Conservation (phyloP, 1,139 yeast genomes). For the Pichia sp. region DNA sequence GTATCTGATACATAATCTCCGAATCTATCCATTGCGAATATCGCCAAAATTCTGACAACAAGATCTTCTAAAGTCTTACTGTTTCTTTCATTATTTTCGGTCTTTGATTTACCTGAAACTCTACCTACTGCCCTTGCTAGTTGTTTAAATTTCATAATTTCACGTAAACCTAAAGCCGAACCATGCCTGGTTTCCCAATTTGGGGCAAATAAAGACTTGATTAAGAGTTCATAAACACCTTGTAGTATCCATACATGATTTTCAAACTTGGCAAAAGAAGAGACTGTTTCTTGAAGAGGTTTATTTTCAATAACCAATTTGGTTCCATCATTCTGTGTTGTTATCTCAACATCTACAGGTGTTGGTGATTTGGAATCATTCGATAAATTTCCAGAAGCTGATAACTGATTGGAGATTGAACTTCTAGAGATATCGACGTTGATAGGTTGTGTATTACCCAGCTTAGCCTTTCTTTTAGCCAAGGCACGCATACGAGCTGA, state of each 20-base stretch:
- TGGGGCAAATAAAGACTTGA: conserved; percentile 76
- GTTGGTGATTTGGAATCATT: conserved; percentile 4
- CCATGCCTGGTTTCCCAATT: conserved; percentile 97
- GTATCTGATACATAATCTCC: conserved; percentile 98
- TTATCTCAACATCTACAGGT: conserved; percentile 43
- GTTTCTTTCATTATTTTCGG: conserved; percentile 62
- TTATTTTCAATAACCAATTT: conserved; percentile 80
- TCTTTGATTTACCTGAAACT: conserved; percentile 51
- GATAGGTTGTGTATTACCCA: conserved; percentile 46
- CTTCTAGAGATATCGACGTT: conserved; percentile 75
- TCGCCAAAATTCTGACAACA: conserved; percentile 75
- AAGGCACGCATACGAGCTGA: conserved; percentile 87
- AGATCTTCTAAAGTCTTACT: conserved; percentile 74
- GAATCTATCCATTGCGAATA: conserved; percentile 88
- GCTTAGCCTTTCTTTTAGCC: conserved; percentile 88
- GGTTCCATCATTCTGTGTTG: conserved; percentile 74
- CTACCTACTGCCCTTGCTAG: conserved; percentile 90
- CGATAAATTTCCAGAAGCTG: conserved; percentile 17
- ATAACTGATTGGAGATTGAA: conserved; percentile 58
- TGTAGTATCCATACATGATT: conserved; percentile 92
- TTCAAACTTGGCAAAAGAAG: conserved; percentile 47
- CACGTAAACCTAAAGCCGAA: conserved; percentile 87
- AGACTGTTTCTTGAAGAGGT: conserved; percentile 55
- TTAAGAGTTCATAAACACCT: conserved; percentile 84
- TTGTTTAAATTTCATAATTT: conserved; percentile 52